Evolutionary conservation across 2,329 filamentous ascomycete genomes (phyloP).

Genomic region (Geosmithia morbida): DNA sequence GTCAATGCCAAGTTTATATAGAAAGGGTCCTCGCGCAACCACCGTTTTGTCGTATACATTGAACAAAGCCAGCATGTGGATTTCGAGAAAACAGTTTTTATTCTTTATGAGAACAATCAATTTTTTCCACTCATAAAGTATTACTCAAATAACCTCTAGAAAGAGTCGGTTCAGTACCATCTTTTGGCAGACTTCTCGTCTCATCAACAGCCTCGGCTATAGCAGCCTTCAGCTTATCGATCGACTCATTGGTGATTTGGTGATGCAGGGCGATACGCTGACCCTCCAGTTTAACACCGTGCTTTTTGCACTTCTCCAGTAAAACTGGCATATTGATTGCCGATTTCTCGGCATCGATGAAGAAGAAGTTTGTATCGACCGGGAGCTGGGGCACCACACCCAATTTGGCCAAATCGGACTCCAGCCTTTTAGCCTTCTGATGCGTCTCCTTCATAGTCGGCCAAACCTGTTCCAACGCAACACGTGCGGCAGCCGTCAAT

Average conservation of each 20-base stretch:
- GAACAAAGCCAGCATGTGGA: too few relatives aligned
- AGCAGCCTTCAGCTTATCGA: not conserved
- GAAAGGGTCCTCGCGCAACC: too few relatives aligned
- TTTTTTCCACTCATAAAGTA: not conserved
- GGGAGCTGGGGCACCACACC: slow-evolving; percentile 11
- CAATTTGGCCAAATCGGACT: slow-evolving; percentile 3
- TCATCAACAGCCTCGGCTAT: not conserved
- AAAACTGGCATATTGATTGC: not conserved
- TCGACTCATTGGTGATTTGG: slow-evolving; percentile 1
- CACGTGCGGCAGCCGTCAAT: slow-evolving; percentile 51
- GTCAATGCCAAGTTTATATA: too few relatives aligned
- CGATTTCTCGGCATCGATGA: slow-evolving; percentile 8
- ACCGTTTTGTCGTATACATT: too few relatives aligned
- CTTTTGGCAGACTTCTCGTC: not conserved
- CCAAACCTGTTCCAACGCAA: slow-evolving; percentile 33
- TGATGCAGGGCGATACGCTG: slow-evolving; percentile 1
- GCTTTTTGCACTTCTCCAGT: slow-evolving; percentile 1
- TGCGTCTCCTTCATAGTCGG: slow-evolving; percentile 9
- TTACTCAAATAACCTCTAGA: not conserved
- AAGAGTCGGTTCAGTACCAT: not conserved
- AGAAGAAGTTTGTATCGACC: slow-evolving; percentile 13
- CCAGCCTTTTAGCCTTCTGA: slow-evolving; percentile 6
- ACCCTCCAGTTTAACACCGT: not conserved
- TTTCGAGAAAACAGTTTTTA: too few relatives aligned
- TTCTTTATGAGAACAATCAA: not conserved